phyloP scores from a whole-genome alignment of 371 early-diverging fungal genomes.

The Actinomortierella wolfii region DNA sequence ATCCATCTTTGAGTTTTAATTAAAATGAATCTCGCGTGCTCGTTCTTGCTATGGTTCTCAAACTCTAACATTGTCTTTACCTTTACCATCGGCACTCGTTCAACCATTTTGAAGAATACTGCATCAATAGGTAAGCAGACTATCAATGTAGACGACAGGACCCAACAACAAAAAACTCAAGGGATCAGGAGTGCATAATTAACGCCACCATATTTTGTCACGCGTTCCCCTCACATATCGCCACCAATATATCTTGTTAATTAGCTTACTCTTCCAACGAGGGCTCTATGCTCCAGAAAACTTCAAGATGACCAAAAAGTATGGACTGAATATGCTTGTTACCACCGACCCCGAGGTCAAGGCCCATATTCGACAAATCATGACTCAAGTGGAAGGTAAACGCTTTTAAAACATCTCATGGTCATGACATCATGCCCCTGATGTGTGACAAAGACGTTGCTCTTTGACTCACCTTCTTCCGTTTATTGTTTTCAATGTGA shows the following conservation, averaged over 20 bases:
- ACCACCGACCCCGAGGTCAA: slow-evolving; percentile 75
- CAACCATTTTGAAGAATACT: slow-evolving; percentile 66
- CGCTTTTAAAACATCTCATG: not conserved
- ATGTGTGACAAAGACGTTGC: not conserved
- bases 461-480: not conserved
- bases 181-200: not conserved
- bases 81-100: not conserved
- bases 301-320: slow-evolving; percentile 80
- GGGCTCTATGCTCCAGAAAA: slow-evolving; percentile 88
- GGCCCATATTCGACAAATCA: slow-evolving; percentile 74
- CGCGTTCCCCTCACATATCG: not conserved
- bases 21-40: not conserved
- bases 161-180: not conserved
- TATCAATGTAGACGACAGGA: not conserved
- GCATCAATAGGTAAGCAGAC: slow-evolving; percentile 78
- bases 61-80: not conserved
- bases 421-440: not conserved
- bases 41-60: not conserved
- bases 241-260: not conserved
- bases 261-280: slow-evolving; percentile 87
- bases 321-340: slow-evolving; percentile 79
- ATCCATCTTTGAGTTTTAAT: not conserved
- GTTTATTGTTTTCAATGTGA: not conserved
- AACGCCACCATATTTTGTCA: not conserved
- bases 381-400: slow-evolving; percentile 76